Conservation (phyloP, 148 eudicot genomes). For the Vaccinium darrowii region DNA sequence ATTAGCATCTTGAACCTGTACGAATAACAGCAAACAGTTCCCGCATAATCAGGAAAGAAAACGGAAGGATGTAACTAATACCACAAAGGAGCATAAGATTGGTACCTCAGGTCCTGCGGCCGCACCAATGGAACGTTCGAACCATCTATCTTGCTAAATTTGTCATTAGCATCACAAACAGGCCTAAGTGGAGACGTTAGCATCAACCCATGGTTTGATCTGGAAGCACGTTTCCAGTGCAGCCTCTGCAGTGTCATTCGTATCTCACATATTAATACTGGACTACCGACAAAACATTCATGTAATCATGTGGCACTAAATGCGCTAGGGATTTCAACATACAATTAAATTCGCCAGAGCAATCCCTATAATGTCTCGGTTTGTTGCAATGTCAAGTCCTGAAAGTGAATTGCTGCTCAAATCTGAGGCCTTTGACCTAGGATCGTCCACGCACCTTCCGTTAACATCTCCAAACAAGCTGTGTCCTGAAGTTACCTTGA, state of each 20-base stretch:
- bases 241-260: constrained; percentile 59
- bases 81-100: background rate
- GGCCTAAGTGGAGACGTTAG: constrained; percentile 84
- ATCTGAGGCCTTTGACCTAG: constrained; percentile 87
- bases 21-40: constrained; percentile 31
- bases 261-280: background rate
- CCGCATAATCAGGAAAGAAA: constrained; percentile 29
- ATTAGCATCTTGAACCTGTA: constrained; percentile 38
- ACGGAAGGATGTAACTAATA: background rate
- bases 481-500: constrained; percentile 72
- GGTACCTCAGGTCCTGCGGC: constrained; percentile 46
- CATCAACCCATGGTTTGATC: constrained; percentile 77
- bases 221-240: constrained; percentile 94
- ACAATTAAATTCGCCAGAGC: constrained; percentile 85
- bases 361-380: constrained; percentile 84
- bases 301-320: background rate
- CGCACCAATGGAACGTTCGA: constrained; percentile 59
- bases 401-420: constrained; percentile 66
- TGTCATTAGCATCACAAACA: constrained; percentile 47
- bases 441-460: constrained; percentile 84
- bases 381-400: constrained; percentile 74
- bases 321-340: constrained; percentile 28
- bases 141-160: constrained; percentile 27
- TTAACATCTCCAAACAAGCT: constrained; percentile 87
- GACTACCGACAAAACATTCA: background rate